Base-by-base conservation (phyloP, 2,329 filamentous ascomycete genomes). In the Didymella exigua region DNA sequence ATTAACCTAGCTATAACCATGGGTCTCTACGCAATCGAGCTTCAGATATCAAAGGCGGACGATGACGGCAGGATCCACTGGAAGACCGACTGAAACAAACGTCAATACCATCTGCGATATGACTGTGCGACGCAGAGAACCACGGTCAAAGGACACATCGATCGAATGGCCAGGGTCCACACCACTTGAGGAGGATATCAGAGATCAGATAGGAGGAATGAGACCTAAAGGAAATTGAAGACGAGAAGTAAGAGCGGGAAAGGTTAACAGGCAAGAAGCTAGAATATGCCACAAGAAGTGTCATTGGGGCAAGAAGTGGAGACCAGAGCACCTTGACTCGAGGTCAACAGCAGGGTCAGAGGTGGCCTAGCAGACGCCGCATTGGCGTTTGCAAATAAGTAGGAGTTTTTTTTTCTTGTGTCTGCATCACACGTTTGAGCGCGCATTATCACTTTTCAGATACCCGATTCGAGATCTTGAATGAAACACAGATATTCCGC, bases 1-100 rank as follows among this genome's bases (percentile, higher is more conserved):
- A 84, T 95, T 65, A 99, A 99, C 66, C 82, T 98, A 36, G 90
- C 88, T 5, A 86, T 88, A 44, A 97, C 93, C 0, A 96, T 98
- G 89, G 84, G 84, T 6, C 78, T 98, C 14, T 99, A 99, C 72
- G 89, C 91, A 3, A 82, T 98, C 37, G 95, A 99, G 76, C 79
- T 98, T 49, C 93, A 93, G 69, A 84, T 98, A 10, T 90, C 91
- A 19, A 89, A 89, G 61, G 89, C 90, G 50, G 90, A 96, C 68
- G 84, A 90, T 43, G 90, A 96, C 66, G 82, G 84, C 27, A 82
- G 84, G 26, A 75, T 91, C 53, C 93, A 98, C 75, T 98, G 93
- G 93, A 98, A 98, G 80, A 89, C 88, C 19, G 93, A 97, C 75
- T 96, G 60, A 49, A 40, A 5, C n/a, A 19, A 5, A 29, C 8